A percentile compares a stretch with the other conserved stretches of the same genome.
Evolutionary conservation across 768 basidiomycete genomes (phyloP).

Genomic region (Zangia roseola): DNA sequence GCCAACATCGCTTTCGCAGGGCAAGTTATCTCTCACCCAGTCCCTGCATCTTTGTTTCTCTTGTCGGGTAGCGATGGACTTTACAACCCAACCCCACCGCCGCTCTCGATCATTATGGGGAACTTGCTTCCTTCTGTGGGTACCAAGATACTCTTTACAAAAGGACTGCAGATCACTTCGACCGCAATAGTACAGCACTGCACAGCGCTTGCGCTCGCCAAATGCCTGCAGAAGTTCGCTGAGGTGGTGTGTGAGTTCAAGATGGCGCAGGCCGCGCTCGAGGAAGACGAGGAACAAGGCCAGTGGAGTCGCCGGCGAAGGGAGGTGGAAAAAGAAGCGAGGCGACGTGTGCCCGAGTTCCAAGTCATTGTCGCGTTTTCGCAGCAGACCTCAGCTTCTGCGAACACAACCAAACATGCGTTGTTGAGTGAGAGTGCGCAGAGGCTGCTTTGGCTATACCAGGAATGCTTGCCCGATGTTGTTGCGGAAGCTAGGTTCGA

Average conservation of each 20-base stretch:
- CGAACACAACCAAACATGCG: conserved; percentile 45
- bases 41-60: conserved; percentile 64
- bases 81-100: conserved; percentile 74
- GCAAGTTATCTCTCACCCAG: conserved; percentile 70
- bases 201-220: conserved; percentile 73
- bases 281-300: conserved; percentile 60
- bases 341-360: conserved; percentile 81
- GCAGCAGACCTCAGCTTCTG: conserved; percentile 43
- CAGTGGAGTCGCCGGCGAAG: conserved; percentile 66
- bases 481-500: conserved; percentile 85
- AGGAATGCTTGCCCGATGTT: conserved; percentile 67
- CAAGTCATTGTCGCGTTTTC: conserved; percentile 83
- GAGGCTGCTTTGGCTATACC: conserved; percentile 82
- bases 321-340: conserved; percentile 75
- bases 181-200: conserved; percentile 78
- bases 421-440: conserved; percentile 80
- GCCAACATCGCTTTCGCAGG: conserved; percentile 84
- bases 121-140: conserved; percentile 76
- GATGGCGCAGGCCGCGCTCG: conserved; percentile 51
- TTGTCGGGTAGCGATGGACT: conserved; percentile 42
- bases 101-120: conserved; percentile 65
- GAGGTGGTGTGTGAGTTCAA: conserved; percentile 49
- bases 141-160: conserved; percentile 72
- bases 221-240: conserved; percentile 72
- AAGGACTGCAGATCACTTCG: conserved; percentile 71